Evolutionary conservation across 139 green algal genomes (phyloP).

Genomic region (Choricystis sp.): DNA sequence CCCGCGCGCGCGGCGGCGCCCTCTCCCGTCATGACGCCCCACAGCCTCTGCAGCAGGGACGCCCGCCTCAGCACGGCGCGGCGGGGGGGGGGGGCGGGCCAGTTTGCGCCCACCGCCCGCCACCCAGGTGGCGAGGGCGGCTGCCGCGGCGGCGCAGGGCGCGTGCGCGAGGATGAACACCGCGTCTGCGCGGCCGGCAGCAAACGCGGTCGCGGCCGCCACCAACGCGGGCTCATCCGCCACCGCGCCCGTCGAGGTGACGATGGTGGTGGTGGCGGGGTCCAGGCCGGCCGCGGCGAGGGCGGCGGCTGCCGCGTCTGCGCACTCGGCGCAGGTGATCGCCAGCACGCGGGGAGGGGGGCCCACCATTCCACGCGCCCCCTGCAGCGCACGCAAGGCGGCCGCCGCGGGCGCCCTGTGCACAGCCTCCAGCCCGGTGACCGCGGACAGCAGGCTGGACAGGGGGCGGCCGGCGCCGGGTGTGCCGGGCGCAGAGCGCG

Average conservation of each 20-base stretch:
- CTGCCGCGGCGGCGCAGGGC: not conserved
- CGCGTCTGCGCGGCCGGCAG: no score
- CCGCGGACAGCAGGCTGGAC: no score
- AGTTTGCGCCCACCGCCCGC: not conserved
- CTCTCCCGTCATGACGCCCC: not conserved
- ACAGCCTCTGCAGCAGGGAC: not conserved
- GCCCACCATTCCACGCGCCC: no score
- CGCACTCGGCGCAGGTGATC: not conserved
- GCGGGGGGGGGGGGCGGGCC: no score
- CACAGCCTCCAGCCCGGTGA: no score
- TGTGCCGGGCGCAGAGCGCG: no score
- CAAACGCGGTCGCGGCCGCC: no score
- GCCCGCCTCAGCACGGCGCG: not conserved
- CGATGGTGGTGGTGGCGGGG: not conserved
- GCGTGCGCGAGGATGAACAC: not conserved
- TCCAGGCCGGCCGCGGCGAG: not conserved
- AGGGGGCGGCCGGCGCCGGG: no score
- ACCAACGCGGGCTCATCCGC: not conserved
- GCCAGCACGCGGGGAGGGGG: not conserved
- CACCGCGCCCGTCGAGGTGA: not conserved
- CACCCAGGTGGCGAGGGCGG: not conserved
- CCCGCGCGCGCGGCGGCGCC: no score
- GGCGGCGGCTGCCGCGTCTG: no score
- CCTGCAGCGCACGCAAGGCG: no score
- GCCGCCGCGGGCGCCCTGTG: no score